Percentiles rank a stretch among this genome's conserved stretches.
These are phyloP conservation scores for Daldinia loculata DNA, from an alignment of 495 filamentous ascomycete genomes.

Conservation along the genomic window DNA sequence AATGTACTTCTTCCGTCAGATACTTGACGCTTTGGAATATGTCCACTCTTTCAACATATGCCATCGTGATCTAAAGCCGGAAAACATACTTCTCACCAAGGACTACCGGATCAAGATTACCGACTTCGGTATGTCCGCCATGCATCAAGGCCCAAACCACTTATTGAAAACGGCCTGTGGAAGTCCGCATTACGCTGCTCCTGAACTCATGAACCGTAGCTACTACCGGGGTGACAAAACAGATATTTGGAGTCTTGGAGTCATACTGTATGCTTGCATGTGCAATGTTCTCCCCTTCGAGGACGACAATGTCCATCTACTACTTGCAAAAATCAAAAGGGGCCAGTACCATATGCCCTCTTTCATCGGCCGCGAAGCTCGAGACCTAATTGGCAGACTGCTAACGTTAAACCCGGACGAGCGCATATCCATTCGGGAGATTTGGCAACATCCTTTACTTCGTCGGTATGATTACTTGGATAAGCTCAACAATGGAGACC, in stretches of 20 bases:
- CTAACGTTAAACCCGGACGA: conserved; percentile 75
- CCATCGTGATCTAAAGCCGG: conserved; percentile 95
- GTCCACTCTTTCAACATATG: conserved; percentile 94
- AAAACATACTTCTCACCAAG: conserved; percentile 88
- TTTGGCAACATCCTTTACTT: conserved; percentile 86
- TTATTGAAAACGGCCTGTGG: conserved; percentile 89
- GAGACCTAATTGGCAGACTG: conserved; percentile 78
- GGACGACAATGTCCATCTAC: conserved; percentile 61
- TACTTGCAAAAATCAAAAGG: conserved; percentile 72
- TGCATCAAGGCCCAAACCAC: conserved; percentile 77
- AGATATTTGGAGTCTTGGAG: conserved; percentile 95
- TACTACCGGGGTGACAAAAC: conserved; percentile 83
- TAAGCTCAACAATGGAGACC: conserved; percentile 53
- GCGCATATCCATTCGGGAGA: conserved; percentile 77
- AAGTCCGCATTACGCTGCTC: conserved; percentile 95
- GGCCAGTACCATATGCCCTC: conserved; percentile 77
- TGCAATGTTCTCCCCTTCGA: conserved; percentile 85
- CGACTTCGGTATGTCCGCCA: conserved; percentile 96
- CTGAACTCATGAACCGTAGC: conserved; percentile 78
- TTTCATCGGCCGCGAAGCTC: conserved; percentile 72
- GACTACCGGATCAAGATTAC: conserved; percentile 84
- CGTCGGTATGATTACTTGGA: conserved; percentile 79
- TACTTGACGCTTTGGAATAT: conserved; percentile 89
- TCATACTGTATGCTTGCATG: conserved; percentile 87
- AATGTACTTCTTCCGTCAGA: conserved; percentile 87